phyloP scores from a whole-genome alignment of 2,329 filamentous ascomycete genomes.

The Curvularia sp. region DNA sequence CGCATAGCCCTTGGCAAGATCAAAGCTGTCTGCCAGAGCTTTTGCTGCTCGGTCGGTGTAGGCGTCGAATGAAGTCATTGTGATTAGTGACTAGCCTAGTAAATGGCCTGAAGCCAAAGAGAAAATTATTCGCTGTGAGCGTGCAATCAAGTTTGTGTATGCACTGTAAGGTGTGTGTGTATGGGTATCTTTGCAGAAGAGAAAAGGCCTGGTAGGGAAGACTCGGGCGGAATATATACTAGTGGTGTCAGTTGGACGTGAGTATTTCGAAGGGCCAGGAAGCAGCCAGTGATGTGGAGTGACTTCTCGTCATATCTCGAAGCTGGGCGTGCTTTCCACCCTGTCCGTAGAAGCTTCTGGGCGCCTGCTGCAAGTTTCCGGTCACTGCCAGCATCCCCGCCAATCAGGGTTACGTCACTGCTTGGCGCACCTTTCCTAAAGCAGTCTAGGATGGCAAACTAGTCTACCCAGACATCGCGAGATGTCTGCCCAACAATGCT shows the following conservation, averaged over 20 bases:
- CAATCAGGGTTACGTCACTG: constrained; percentile 22
- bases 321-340: constrained; percentile 28
- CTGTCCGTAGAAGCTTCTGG: constrained; percentile 39
- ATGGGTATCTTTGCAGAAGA: constrained; percentile 24
- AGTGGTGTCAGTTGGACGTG: constrained; percentile 10
- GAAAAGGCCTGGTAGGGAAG: constrained; percentile 7
- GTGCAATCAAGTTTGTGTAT: constrained; percentile 23
- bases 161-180: constrained; percentile 14
- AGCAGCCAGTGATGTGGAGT: constrained; percentile 35
- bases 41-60: constrained; percentile 94
- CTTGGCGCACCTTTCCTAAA: background rate
- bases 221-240: constrained; percentile 36
- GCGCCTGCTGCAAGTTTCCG: constrained; percentile 27
- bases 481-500: constrained; percentile 13
- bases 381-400: constrained; percentile 16
- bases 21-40: constrained; percentile 86
- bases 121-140: constrained; percentile 19
- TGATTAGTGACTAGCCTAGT: constrained; percentile 41
- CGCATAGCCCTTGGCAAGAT: constrained; percentile 84
- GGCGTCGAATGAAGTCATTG: constrained; percentile 79
- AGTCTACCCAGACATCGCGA: constrained; percentile 8
- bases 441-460: background rate
- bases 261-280: constrained; percentile 24
- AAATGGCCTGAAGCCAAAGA: constrained; percentile 28
- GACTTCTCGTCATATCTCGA: constrained; percentile 33